phyloP scores from a whole-genome alignment of 2,329 filamentous ascomycete species.

The Ascochyta fabae region DNA sequence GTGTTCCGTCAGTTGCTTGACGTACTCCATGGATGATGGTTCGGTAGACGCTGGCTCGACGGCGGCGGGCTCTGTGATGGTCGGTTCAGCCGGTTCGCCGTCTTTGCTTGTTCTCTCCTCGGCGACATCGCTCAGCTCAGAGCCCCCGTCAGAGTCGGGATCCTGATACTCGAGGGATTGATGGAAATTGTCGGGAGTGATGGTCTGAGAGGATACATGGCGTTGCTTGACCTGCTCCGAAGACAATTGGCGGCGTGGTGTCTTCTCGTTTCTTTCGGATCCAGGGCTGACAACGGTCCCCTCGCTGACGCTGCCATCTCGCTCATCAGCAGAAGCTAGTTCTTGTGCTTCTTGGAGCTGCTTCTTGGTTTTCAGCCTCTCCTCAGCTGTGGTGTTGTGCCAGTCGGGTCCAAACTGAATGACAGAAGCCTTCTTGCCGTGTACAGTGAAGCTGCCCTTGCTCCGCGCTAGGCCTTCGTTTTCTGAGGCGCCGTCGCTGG shows the following conservation, averaged over 20 bases:
- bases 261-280: slow-evolving; percentile 29
- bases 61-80: neutral
- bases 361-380: slow-evolving; percentile 48
- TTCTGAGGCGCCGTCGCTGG: slow-evolving; percentile 55
- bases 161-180: slow-evolving; percentile 32
- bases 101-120: slow-evolving; percentile 31
- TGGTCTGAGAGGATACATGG: slow-evolving; percentile 46
- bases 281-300: slow-evolving; percentile 31
- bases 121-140: slow-evolving; percentile 44
- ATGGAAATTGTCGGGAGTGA: slow-evolving; percentile 40
- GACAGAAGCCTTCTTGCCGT: slow-evolving; percentile 97
- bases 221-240: slow-evolving; percentile 43
- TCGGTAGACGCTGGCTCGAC: neutral
- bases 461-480: slow-evolving; percentile 77
- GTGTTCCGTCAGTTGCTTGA: slow-evolving; percentile 3
- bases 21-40: slow-evolving; percentile 1
- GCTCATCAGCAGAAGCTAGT: slow-evolving; percentile 33
- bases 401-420: slow-evolving; percentile 96
- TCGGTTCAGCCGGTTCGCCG: neutral
- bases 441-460: slow-evolving; percentile 90
- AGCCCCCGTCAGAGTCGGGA: slow-evolving; percentile 31
- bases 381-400: slow-evolving; percentile 61
- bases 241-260: slow-evolving; percentile 28
- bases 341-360: slow-evolving; percentile 45
- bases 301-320: slow-evolving; percentile 34